Conservation (phyloP, 106 monocot genomes). For the Agapanthus africanus region DNA sequence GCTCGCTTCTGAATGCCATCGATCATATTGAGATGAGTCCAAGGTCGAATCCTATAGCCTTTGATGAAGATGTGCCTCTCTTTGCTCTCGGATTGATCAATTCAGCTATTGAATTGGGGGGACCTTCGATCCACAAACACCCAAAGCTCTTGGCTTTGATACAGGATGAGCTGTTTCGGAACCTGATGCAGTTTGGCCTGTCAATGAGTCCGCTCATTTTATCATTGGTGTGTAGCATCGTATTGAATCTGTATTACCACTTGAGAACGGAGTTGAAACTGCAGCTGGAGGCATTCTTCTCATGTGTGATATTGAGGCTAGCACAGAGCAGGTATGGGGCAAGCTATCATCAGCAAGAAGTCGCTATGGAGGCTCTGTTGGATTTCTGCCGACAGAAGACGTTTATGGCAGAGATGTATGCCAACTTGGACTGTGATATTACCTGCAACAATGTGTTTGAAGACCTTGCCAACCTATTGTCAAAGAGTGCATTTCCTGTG, state of each 20-base stretch:
- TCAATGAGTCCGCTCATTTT: constrained; percentile 87
- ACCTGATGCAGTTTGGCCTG: constrained; percentile 84
- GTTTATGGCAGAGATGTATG: constrained; percentile 85
- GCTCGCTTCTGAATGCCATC: constrained; percentile 66
- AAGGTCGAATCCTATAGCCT: constrained; percentile 54
- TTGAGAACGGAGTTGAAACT: constrained; percentile 73
- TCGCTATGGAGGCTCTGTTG: constrained; percentile 86
- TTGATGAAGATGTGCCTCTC: constrained; percentile 89
- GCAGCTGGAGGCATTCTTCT: constrained; percentile 91
- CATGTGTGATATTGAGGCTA: constrained; percentile 82
- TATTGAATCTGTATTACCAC: constrained; percentile 73
- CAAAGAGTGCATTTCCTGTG: constrained; percentile 71
- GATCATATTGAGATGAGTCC: constrained; percentile 67
- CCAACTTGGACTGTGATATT: constrained; percentile 83
- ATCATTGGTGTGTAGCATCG: constrained; percentile 85
- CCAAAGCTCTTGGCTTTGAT: constrained; percentile 63
- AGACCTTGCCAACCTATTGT: constrained; percentile 65
- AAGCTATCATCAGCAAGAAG: constrained; percentile 89
- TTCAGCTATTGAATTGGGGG: constrained; percentile 76
- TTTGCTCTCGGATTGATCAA: constrained; percentile 89
- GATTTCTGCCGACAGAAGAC: constrained; percentile 77
- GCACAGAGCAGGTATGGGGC: constrained; percentile 71
- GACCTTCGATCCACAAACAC: constrained; percentile 53
- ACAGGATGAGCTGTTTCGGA: constrained; percentile 80
- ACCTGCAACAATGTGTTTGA: constrained; percentile 76